These are phyloP conservation scores for Vanrija sp. DNA, from an alignment of 1,284 basidiomycete species.

Conservation along the genomic window DNA sequence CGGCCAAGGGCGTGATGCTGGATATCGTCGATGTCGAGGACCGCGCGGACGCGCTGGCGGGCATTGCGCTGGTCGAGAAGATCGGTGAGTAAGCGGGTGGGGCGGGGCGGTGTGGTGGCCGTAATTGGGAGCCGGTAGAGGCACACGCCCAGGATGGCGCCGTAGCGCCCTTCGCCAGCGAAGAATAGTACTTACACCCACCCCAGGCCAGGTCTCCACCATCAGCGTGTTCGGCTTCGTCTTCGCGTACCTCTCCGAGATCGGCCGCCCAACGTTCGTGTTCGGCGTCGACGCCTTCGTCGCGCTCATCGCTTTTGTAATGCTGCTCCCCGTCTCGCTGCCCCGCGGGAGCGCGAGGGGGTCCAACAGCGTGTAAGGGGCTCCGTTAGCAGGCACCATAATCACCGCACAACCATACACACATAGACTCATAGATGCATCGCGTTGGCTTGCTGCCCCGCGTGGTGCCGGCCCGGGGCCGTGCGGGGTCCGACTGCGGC, in stretches of 20 bases:
- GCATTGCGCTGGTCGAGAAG: slow-evolving; percentile 45
- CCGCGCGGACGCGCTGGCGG: slow-evolving; percentile 40
- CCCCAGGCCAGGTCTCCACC: slow-evolving; percentile 31
- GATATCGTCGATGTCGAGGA: slow-evolving; percentile 40
- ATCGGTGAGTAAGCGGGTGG: slow-evolving; percentile 10
- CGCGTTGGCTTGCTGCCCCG: too few species aligned
- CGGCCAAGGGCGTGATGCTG: slow-evolving; percentile 46
- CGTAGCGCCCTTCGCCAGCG: too few species aligned
- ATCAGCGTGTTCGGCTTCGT: slow-evolving; percentile 34
- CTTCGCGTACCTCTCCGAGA: slow-evolving; percentile 33
- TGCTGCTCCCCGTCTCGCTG: slow-evolving; percentile 38
- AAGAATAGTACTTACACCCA: too few species aligned
- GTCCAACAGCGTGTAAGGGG: too few species aligned
- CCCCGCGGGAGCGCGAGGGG: slow-evolving; percentile 9
- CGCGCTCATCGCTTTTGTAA: slow-evolving; percentile 32
- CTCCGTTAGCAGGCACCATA: too few species aligned
- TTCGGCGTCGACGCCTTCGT: slow-evolving; percentile 39
- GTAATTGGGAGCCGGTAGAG: too few species aligned
- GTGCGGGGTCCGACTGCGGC: too few species aligned
- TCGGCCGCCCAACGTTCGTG: slow-evolving; percentile 29
- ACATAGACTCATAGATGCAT: too few species aligned
- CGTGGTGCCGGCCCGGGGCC: too few species aligned
- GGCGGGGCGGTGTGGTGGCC: too few species aligned
- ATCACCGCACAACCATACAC: too few species aligned
- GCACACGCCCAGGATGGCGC: too few species aligned